Evolutionary conservation across 2,329 filamentous ascomycete species (phyloP).

Genomic region (Phialemoniopsis sp.): DNA sequence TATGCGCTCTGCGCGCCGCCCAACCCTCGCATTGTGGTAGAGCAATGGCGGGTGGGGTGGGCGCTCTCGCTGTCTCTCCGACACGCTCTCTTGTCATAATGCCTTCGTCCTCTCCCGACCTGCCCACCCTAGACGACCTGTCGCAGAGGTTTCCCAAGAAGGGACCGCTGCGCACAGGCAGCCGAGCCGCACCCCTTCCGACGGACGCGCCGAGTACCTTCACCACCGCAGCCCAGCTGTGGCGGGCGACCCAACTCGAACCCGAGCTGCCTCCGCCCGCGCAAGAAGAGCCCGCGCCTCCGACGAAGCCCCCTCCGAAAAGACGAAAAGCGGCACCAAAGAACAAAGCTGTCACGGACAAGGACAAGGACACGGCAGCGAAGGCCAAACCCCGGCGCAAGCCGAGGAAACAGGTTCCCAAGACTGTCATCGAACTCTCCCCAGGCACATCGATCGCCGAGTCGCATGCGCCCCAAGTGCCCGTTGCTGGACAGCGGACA

Average conservation of each 20-base stretch:
- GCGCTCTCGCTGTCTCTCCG: too few species aligned
- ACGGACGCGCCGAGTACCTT: conserved; percentile 29
- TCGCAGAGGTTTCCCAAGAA: conserved; percentile 29
- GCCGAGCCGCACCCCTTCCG: conserved; percentile 29
- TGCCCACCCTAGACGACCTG: conserved; percentile 48
- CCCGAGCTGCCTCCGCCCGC: neutral
- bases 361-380: too few species aligned
- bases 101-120: conserved; percentile 48
- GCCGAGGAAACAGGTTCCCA: conserved; percentile 2
- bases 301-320: conserved; percentile 12
- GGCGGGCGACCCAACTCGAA: conserved; percentile 25
- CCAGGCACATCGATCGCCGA: neutral
- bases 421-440: conserved; percentile 1
- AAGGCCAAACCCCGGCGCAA: neutral
- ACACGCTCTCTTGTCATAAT: conserved; percentile 18
- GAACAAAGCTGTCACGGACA: too few species aligned
- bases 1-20: conserved; percentile 41
- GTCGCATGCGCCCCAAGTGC: neutral
- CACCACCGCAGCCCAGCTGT: conserved; percentile 34
- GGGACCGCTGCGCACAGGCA: conserved; percentile 28
- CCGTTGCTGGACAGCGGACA: neutral
- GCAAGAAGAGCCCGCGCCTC: neutral
- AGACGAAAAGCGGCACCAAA: neutral
- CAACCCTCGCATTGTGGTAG: too few species aligned
- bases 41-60: too few species aligned